phyloP scores from a whole-genome alignment of 345 rosid genomes.

The Eucalyptus coolabah region DNA sequence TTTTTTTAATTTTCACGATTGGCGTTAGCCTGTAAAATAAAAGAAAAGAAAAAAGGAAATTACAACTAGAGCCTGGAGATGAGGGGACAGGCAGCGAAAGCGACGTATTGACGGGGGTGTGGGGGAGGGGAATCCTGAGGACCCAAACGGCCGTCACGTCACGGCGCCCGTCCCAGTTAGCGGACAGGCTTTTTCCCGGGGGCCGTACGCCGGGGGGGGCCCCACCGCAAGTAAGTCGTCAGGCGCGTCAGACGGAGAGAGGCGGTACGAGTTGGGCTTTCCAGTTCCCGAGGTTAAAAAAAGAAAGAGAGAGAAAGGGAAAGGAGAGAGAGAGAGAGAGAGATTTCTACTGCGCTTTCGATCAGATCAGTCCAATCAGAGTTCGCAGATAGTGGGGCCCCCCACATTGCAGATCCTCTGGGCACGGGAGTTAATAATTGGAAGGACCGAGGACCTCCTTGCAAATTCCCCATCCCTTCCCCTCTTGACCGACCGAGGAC shows the following conservation, averaged over 20 bases:
- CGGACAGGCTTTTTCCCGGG: neutral
- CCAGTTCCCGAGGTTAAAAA: neutral
- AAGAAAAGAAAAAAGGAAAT: neutral
- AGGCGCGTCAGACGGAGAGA: neutral
- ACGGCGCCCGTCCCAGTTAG: neutral
- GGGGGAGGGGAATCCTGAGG: neutral
- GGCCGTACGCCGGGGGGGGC: neutral
- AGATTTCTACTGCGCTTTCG: neutral
- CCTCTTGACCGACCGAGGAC: neutral
- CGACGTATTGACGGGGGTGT: neutral
- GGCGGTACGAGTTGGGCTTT: neutral
- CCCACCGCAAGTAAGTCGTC: neutral
- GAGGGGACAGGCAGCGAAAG: neutral
- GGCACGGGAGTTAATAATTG: neutral
- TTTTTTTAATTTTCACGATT: too few relatives aligned
- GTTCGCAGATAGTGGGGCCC: neutral
- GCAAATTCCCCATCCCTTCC: neutral
- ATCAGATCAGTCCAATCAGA: neutral
- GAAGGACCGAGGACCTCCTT: neutral
- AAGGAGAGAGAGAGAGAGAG: neutral
- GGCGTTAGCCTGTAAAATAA: too few relatives aligned
- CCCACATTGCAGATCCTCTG: neutral
- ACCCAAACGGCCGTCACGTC: neutral
- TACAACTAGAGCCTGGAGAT: neutral
- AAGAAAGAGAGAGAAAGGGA: neutral